Evolutionary conservation across 2,329 filamentous ascomycete genomes (phyloP).

Genomic region (Cephalotrichum gorgonifer): DNA sequence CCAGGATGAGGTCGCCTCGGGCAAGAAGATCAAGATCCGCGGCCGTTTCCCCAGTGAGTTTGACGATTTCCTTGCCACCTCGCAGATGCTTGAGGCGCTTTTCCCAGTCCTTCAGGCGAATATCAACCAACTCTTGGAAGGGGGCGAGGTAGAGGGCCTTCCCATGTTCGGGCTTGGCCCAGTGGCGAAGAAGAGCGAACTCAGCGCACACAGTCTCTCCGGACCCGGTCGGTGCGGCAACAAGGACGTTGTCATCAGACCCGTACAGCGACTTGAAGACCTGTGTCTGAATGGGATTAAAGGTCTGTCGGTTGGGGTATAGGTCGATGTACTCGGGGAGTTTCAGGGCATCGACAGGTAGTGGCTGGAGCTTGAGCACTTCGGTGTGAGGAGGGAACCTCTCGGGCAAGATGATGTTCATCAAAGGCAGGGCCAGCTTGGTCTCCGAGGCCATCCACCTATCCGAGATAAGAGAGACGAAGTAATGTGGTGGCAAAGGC

Average conservation of each 20-base stretch:
- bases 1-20: conserved; percentile 77
- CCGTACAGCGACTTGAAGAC: conserved; percentile 90
- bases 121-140: conserved; percentile 86
- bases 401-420: conserved; percentile 87
- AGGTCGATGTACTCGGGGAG: conserved; percentile 69
- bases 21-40: conserved; percentile 85
- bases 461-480: conserved; percentile 89
- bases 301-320: conserved; percentile 75
- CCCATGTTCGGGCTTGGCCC: conserved; percentile 48
- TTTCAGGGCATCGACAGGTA: conserved; percentile 84
- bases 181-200: conserved; percentile 82
- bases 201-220: conserved; percentile 97
- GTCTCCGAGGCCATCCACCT: conserved; percentile 98
- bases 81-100: conserved; percentile 60
- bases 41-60: conserved; percentile 86
- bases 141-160: conserved; percentile 91
- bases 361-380: conserved; percentile 79
- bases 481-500: conserved; percentile 98
- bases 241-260: conserved; percentile 85
- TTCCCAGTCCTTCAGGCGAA: conserved; percentile 74
- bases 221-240: conserved; percentile 87
- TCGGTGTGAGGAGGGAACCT: conserved; percentile 93
- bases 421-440: conserved; percentile 84
- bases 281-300: conserved; percentile 97
- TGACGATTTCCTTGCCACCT: conserved; percentile 83